Evolutionary conservation across 768 basidiomycete species (phyloP).

Genomic region (Amanita polypyramis): DNA sequence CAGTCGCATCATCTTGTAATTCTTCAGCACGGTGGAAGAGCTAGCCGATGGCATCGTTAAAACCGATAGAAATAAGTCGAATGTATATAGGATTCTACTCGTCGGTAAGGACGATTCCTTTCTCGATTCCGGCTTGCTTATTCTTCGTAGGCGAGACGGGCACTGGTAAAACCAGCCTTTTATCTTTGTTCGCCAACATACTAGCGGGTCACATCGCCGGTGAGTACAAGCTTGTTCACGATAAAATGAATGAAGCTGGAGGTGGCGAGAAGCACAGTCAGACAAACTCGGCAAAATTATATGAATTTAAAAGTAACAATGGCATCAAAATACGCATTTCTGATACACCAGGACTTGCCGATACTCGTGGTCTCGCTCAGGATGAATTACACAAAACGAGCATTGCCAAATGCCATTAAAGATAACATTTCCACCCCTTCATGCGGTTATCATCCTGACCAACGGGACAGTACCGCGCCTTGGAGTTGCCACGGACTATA

Average conservation of each 20-base stretch:
- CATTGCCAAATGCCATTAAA: constrained; percentile 16
- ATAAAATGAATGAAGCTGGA: constrained; percentile 9
- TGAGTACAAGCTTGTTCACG: constrained; percentile 6
- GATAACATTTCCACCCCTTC: constrained; percentile 11
- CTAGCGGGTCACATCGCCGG: constrained; percentile 7
- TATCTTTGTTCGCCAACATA: constrained; percentile 12
- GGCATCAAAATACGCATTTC: constrained; percentile 11
- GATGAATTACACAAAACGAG: constrained; percentile 16
- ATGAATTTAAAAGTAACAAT: constrained; percentile 7
- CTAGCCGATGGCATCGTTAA: no score
- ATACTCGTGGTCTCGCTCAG: constrained; percentile 17
- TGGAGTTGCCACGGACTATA: constrained; percentile 17
- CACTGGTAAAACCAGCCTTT: constrained; percentile 12
- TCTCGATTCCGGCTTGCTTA: background rate
- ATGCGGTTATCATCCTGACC: constrained; percentile 20
- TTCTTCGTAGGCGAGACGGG: constrained; percentile 12
- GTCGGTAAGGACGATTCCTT: no score
- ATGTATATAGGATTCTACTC: no score
- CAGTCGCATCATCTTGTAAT: no score
- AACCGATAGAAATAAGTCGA: no score
- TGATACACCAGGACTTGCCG: constrained; percentile 20
- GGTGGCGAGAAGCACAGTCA: constrained; percentile 9
- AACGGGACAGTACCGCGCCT: constrained; percentile 17
- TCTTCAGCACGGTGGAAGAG: no score
- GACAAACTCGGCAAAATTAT: constrained; percentile 10